These are phyloP conservation scores for Porogramme epimiltina DNA, from an alignment of 1,284 basidiomycete species.

Conservation along the genomic window DNA sequence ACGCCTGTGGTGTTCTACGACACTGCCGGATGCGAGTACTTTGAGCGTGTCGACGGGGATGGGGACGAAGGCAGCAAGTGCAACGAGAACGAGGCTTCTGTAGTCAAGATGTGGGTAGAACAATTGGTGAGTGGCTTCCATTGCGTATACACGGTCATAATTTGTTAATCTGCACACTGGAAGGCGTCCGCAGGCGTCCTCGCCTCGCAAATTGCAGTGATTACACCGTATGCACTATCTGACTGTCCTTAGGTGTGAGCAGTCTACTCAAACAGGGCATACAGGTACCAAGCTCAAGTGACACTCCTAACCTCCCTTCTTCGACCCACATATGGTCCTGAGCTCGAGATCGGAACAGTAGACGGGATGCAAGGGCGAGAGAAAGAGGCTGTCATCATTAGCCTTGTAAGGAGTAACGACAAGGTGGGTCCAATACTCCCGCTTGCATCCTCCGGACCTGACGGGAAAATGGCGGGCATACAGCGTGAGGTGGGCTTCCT, in stretches of 20 bases:
- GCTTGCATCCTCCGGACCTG: background rate
- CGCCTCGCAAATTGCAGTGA: slow-evolving; percentile 82
- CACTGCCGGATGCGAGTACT: slow-evolving; percentile 91
- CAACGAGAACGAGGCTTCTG: slow-evolving; percentile 91
- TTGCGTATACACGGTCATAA: background rate
- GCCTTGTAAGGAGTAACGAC: slow-evolving; percentile 86
- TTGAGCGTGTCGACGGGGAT: slow-evolving; percentile 70
- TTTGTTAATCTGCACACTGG: background rate
- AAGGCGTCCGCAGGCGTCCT: slow-evolving; percentile 74
- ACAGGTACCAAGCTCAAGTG: slow-evolving; percentile 87
- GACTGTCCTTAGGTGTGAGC: too few species aligned
- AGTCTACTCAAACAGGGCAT: background rate
- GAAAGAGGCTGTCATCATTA: slow-evolving; percentile 88
- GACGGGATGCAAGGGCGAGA: slow-evolving; percentile 95
- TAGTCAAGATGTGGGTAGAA: slow-evolving; percentile 83
- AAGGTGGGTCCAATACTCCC: slow-evolving; percentile 43
- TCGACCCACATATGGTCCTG: slow-evolving; percentile 65
- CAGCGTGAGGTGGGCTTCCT: slow-evolving; percentile 90
- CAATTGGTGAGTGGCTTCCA: slow-evolving; percentile 59
- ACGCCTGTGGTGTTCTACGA: slow-evolving; percentile 92
- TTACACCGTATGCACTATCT: slow-evolving; percentile 76
- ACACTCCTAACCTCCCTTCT: slow-evolving; percentile 75
- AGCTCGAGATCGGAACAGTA: slow-evolving; percentile 87
- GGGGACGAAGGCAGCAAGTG: slow-evolving; percentile 84
- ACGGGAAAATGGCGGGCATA: background rate